Percentiles rank a stretch among this genome's conserved stretches.
Conservation (phyloP, 2,329 filamentous ascomycete species). For the Xylariaceae sp. region DNA sequence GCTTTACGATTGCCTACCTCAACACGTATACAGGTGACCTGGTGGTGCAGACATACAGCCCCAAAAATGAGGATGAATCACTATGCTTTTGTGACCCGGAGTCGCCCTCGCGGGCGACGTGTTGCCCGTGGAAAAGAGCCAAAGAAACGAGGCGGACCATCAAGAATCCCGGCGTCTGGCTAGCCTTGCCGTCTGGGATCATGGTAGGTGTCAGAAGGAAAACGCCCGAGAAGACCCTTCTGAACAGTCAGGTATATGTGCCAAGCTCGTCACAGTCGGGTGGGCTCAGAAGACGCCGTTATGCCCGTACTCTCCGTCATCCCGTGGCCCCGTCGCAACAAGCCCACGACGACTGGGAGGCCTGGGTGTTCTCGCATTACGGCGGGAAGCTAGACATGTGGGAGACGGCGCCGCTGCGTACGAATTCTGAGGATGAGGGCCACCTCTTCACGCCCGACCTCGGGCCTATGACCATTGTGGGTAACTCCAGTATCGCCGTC, state of each 20-base stretch:
- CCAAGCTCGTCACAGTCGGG: constrained; percentile 18
- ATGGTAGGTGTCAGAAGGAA: constrained; percentile 58
- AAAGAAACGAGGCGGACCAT: constrained; percentile 49
- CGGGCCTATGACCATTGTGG: constrained; percentile 59
- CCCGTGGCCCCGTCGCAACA: constrained; percentile 16
- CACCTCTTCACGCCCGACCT: constrained; percentile 60
- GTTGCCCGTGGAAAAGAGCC: constrained; percentile 47
- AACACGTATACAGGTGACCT: constrained; percentile 55
- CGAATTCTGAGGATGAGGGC: constrained; percentile 38
- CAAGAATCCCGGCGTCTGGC: constrained; percentile 60
- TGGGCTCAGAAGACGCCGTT: constrained; percentile 29
- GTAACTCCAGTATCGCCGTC: constrained; percentile 60
- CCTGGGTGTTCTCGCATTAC: constrained; percentile 47
- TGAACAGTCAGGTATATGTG: constrained; percentile 18
- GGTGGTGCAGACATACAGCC: constrained; percentile 58
- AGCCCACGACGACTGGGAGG: constrained; percentile 43
- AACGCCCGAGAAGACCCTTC: constrained; percentile 23
- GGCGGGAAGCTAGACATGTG: constrained; percentile 38
- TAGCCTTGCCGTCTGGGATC: constrained; percentile 53
- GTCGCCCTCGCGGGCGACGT: constrained; percentile 37
- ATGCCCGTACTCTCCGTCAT: constrained; percentile 18
- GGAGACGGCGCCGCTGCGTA: constrained; percentile 42
- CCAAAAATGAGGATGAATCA: constrained; percentile 46
- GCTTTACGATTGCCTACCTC: constrained; percentile 60
- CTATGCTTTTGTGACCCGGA: constrained; percentile 51